phyloP scores from a whole-genome alignment of 2,329 filamentous ascomycete genomes.

The Proliferodiscus dingleyae region DNA sequence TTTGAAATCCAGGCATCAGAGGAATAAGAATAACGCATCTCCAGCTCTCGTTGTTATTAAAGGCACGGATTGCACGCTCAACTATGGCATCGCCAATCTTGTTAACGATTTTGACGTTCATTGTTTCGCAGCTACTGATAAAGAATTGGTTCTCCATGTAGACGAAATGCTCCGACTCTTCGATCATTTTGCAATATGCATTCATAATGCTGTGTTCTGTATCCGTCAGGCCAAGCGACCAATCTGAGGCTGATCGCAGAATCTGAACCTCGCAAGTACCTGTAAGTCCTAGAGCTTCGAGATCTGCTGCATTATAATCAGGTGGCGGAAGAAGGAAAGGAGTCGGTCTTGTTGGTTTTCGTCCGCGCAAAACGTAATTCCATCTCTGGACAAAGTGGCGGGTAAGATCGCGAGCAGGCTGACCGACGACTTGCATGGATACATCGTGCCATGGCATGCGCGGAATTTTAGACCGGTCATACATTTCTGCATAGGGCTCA shows the following conservation, averaged over 20 bases:
- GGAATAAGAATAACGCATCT: constrained; percentile 85
- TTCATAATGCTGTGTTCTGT: constrained; percentile 94
- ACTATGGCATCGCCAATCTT: constrained; percentile 92
- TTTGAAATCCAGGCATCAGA: constrained; percentile 97
- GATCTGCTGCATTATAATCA: constrained; percentile 79
- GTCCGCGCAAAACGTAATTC: constrained; percentile 92
- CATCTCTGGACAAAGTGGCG: constrained; percentile 96
- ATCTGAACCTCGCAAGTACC: constrained; percentile 98
- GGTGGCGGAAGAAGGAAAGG: constrained; percentile 91
- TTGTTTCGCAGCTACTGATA: constrained; percentile 85
- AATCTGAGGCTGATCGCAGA: constrained; percentile 79
- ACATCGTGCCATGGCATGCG: constrained; percentile 99
- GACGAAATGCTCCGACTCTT: constrained; percentile 92
- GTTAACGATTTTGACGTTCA: constrained; percentile 84
- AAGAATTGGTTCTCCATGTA: constrained; percentile 99
- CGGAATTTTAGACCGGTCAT: constrained; percentile 80
- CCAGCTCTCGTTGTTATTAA: constrained; percentile 84
- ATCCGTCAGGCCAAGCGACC: constrained; percentile 86
- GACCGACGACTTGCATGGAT: constrained; percentile 94
- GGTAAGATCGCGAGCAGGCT: constrained; percentile 88
- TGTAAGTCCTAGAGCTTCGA: constrained; percentile 81
- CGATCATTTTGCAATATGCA: constrained; percentile 90
- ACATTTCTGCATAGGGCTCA: constrained; percentile 98
- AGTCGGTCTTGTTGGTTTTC: constrained; percentile 88
- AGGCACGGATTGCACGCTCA: constrained; percentile 80